These are phyloP conservation scores for Colletotrichum tropicicola DNA, from an alignment of 2,329 filamentous ascomycete species.

Conservation along the genomic window DNA sequence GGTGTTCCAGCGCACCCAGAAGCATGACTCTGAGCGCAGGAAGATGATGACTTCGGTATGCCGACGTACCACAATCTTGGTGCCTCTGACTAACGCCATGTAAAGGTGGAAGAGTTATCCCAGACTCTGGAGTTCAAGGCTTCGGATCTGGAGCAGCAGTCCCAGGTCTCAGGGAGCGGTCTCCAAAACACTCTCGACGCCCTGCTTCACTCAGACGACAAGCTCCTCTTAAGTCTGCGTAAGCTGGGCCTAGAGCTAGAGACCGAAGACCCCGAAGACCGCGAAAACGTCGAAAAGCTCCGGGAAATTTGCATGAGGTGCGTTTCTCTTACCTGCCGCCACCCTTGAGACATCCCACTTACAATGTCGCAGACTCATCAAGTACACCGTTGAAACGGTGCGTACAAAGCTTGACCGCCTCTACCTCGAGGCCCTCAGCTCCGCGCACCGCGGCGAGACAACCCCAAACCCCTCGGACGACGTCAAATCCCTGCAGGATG, in stretches of 20 bases:
- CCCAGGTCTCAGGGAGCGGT: conserved; percentile 50
- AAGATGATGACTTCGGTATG: conserved; percentile 53
- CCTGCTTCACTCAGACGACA: conserved; percentile 69
- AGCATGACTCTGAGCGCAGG: conserved; percentile 49
- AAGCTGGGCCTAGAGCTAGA: conserved; percentile 71
- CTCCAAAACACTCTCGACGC: conserved; percentile 59
- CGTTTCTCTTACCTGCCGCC: conserved; percentile 4
- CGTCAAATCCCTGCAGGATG: conserved; percentile 63
- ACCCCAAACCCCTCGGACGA: conserved; percentile 37
- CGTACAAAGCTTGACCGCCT: conserved; percentile 64
- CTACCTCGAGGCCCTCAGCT: conserved; percentile 58
- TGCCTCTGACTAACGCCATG: background rate
- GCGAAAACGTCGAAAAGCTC: conserved; percentile 63
- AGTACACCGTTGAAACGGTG: conserved; percentile 63
- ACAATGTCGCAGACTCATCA: conserved; percentile 57
- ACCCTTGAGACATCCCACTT: background rate
- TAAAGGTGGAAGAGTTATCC: conserved; percentile 57
- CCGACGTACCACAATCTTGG: background rate
- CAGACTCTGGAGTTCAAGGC: conserved; percentile 56
- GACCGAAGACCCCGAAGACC: conserved; percentile 59
- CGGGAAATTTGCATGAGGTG: conserved; percentile 66
- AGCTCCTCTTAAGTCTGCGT: conserved; percentile 70
- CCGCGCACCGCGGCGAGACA: conserved; percentile 40
- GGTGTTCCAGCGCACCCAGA: conserved; percentile 46
- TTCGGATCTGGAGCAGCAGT: conserved; percentile 61